Evolutionary conservation across 2,329 filamentous ascomycete genomes (phyloP), one percentile per base, ranked within the genome.

Genomic region (Stagonosporopsis rhizophila): DNA sequence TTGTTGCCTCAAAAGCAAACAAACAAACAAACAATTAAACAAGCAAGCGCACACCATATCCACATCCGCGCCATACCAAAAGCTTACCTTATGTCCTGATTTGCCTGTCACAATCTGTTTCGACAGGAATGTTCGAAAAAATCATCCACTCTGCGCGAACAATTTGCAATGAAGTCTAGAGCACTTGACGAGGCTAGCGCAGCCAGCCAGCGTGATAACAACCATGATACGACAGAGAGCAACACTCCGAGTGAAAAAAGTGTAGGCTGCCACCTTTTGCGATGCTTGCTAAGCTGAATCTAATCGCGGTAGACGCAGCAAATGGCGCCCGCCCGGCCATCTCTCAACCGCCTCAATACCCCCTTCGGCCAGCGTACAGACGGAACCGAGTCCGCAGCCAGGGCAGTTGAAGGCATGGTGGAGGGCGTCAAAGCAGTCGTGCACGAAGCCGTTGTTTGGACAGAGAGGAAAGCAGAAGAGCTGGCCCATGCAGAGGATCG

Each of bases 401-500:
- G 62, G 44, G 46, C 65, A 2, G 58, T 64, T n/a, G 61, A 65
- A 35, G 58, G 61, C 0, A 59, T 66, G 2, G 59, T 60, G 0
- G 44, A 66, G 17, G 58, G 62, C 12, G 58, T 70, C 22, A 68
- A 67, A 34, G 44, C 58, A 19, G 66, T 44, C 2, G 60, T 71
- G 7, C 57, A 66, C 4, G 59, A 59, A 7, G 68, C 59, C 1
- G 56, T 71, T 7, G 52, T 58, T 2, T 74, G 71, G 70, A 65
- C 65, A 1, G 66, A 72, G 49, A 58, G 67, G 41, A 73, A 72
- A 32, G 65, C 56, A 14, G 64, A 66, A 9, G 52, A 62, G 12
- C 42, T 75, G 38, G 55, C 60, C 25, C 51, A 37, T 15, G 56
- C 63, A 7, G 59, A 69, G 25, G 65, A 70, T 20, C 61, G 56